phyloP scores from a whole-genome alignment of 2,329 filamentous ascomycete genomes.

The Boeremia lycopersici region DNA sequence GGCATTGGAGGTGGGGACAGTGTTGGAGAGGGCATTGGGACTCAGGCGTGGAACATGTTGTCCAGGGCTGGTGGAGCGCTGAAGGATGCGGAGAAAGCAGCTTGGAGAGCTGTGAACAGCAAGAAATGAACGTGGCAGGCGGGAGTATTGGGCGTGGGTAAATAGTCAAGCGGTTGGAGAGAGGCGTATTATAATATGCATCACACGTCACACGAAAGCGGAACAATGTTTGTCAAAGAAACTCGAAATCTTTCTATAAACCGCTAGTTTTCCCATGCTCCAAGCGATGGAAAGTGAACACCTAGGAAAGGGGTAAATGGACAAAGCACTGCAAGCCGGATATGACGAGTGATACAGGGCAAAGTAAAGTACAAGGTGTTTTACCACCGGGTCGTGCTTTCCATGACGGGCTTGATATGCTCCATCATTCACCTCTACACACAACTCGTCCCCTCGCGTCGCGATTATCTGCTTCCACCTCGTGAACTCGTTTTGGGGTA shows the following conservation, averaged over 20 bases:
- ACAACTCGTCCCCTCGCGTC: conserved; percentile 37
- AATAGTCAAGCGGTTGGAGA: neutral
- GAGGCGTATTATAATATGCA: neutral
- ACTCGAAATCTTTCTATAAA: conserved; percentile 46
- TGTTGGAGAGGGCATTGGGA: conserved; percentile 36
- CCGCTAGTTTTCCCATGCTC: conserved; percentile 47
- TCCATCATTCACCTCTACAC: conserved; percentile 45
- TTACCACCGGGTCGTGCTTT: conserved; percentile 50
- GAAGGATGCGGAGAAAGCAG: conserved; percentile 45
- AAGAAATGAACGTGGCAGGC: conserved; percentile 19
- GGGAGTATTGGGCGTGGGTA: neutral
- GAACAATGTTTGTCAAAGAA: conserved; percentile 26
- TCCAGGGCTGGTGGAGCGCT: conserved; percentile 46
- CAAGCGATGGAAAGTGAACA: conserved; percentile 45
- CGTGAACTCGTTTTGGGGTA: conserved; percentile 45
- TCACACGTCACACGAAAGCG: conserved; percentile 16
- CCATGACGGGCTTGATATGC: conserved; percentile 46
- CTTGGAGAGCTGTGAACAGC: conserved; percentile 42
- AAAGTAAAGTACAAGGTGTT: conserved; percentile 53
- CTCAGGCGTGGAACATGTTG: conserved; percentile 42
- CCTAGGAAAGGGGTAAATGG: conserved; percentile 41
- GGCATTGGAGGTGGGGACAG: conserved; percentile 38
- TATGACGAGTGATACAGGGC: conserved; percentile 48
- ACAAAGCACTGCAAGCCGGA: conserved; percentile 48
- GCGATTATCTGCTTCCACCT: conserved; percentile 45